Conservation (phyloP, 2,329 filamentous ascomycete genomes). For the Pyrenochaeta sp. region DNA sequence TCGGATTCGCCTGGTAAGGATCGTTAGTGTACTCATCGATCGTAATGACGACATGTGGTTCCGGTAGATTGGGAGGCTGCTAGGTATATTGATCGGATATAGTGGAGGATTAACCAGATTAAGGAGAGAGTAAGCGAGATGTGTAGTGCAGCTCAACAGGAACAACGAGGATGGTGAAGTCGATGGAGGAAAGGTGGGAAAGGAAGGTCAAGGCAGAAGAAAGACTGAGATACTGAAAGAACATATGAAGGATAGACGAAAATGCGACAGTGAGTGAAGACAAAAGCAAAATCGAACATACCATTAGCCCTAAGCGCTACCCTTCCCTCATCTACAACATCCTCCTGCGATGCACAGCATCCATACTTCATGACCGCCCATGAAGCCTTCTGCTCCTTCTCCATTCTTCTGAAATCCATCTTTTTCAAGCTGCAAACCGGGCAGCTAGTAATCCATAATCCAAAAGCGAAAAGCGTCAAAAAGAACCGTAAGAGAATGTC, state of each 20-base stretch:
- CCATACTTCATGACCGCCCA: conserved; percentile 50
- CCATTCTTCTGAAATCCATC: conserved; percentile 27
- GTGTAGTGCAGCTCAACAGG: conserved; percentile 30
- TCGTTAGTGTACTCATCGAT: conserved; percentile 23
- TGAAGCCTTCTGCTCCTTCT: conserved; percentile 26
- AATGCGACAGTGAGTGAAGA: conserved; percentile 7
- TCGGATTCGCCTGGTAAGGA: conserved; percentile 27
- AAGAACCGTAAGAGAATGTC: conserved; percentile 6
- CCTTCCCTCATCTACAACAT: conserved; percentile 35
- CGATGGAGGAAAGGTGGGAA: background rate
- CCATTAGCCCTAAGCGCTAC: conserved; percentile 29
- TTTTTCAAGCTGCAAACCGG: conserved; percentile 35
- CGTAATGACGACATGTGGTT: conserved; percentile 19
- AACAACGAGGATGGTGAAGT: conserved; percentile 4
- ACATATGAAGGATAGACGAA: background rate
- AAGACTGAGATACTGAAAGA: background rate
- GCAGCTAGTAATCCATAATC: conserved; percentile 36
- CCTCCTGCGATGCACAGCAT: conserved; percentile 49
- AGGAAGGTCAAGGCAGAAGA: conserved; percentile 3
- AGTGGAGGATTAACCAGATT: conserved; percentile 33
- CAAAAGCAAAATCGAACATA: conserved; percentile 33
- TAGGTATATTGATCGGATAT: conserved; percentile 18
- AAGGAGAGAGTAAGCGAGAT: conserved; percentile 29
- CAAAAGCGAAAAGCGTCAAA: background rate
- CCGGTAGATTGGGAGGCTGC: conserved; percentile 12